Percentiles rank a stretch among this genome's conserved stretches.
Evolutionary conservation across 768 basidiomycete species (phyloP).

Genomic region (Lepiota brunneoincarnata): DNA sequence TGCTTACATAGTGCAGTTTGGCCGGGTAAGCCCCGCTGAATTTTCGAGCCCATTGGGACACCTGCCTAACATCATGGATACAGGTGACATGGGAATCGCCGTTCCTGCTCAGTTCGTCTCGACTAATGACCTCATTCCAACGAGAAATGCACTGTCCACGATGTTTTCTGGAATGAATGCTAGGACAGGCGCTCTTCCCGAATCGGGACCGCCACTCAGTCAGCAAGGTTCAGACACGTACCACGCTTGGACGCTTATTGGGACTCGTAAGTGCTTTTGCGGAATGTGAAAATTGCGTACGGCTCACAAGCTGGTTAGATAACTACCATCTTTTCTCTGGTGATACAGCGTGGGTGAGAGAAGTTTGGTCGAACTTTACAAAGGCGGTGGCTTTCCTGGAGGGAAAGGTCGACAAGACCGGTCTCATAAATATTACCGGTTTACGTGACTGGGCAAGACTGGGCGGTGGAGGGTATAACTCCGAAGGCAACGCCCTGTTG

Average conservation of each 20-base stretch:
- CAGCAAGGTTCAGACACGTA: conserved; percentile 52
- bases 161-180: conserved; percentile 56
- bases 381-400: conserved; percentile 54
- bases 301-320: conserved; percentile 25
- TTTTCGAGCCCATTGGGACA: not conserved
- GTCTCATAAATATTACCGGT: conserved; percentile 55
- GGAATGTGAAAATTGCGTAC: not conserved
- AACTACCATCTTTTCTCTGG: conserved; percentile 59
- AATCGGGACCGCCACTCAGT: conserved; percentile 48
- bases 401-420: conserved; percentile 45
- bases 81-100: conserved; percentile 63
- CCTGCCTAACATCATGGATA: not conserved
- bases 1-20: conserved; percentile 50
- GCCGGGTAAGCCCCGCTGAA: conserved; percentile 35
- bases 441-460: conserved; percentile 55
- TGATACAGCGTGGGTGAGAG: conserved; percentile 47
- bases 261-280: conserved; percentile 35
- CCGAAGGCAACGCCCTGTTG: conserved; percentile 53
- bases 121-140: conserved; percentile 55
- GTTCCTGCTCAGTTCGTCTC: conserved; percentile 62
- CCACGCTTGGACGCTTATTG: conserved; percentile 59
- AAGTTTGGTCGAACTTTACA: conserved; percentile 54
- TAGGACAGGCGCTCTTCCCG: conserved; percentile 50
- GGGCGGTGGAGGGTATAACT: conserved; percentile 54
- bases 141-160: conserved; percentile 53